Conservation (phyloP, 306 rosid species). For the Coriaria nepalensis region DNA sequence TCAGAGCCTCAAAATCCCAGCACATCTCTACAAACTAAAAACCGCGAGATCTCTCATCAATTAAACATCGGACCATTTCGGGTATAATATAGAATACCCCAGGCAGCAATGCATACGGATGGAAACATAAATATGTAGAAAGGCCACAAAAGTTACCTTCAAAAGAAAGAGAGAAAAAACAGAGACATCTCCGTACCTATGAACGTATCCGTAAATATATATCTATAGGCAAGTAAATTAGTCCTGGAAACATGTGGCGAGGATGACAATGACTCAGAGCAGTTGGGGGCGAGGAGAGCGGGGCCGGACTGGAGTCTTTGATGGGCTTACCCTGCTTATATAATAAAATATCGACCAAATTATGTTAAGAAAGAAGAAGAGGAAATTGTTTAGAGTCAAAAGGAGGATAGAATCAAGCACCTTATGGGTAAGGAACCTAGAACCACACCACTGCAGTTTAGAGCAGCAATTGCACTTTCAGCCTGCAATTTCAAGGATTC, state of each 20-base stretch:
- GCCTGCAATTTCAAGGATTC: constrained; percentile 38
- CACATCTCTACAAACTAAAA: constrained; percentile 2
- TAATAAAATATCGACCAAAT: not conserved
- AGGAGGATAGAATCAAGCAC: constrained; percentile 15
- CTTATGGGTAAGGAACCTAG: constrained; percentile 93
- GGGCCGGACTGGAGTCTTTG: constrained; percentile 17
- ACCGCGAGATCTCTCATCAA: not conserved
- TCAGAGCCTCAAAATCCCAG: not conserved
- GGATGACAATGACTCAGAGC: constrained; percentile 1
- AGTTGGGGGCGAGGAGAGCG: constrained; percentile 17
- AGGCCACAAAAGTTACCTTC: not conserved
- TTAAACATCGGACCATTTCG: not conserved
- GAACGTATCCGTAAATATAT: constrained; percentile 1
- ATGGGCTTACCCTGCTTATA: constrained; percentile 16
- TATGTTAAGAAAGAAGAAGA: not conserved
- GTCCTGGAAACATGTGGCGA: no score
- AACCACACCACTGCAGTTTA: constrained; percentile 93
- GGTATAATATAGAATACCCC: not conserved
- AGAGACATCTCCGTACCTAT: not conserved
- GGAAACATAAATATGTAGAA: no score
- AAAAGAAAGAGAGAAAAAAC: not conserved
- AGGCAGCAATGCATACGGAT: not conserved
- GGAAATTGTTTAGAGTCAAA: not conserved
- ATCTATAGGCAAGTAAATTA: no score
- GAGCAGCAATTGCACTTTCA: constrained; percentile 94